These are phyloP conservation scores for Fusarium avenaceum DNA, from an alignment of 2,329 filamentous ascomycete species.

Conservation along the genomic window DNA sequence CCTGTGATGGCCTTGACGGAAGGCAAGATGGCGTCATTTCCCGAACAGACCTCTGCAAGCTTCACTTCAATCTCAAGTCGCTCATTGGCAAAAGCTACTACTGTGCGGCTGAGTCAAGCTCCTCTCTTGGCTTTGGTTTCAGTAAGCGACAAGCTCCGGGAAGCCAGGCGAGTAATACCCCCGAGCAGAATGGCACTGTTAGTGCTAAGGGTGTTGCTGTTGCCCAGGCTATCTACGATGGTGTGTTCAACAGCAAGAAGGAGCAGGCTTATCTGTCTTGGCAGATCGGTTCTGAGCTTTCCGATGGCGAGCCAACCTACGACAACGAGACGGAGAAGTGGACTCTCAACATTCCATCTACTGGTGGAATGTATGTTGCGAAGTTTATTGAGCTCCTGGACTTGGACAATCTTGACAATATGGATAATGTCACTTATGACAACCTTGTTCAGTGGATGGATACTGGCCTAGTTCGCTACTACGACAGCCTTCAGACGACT, in stretches of 20 bases:
- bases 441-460: conserved; percentile 5
- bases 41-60: conserved; percentile 14
- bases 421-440: conserved; percentile 7
- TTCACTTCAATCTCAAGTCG: conserved; percentile 18
- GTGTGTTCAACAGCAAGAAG: not conserved
- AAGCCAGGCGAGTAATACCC: not conserved
- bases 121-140: conserved; percentile 14
- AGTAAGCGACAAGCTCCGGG: conserved; percentile 11
- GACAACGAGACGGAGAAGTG: conserved; percentile 5
- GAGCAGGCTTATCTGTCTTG: conserved; percentile 10
- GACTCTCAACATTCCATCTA: conserved; percentile 3
- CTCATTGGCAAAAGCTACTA: conserved; percentile 2
- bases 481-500: conserved; percentile 12
- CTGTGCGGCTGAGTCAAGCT: conserved; percentile 12
- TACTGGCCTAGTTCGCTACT: not conserved
- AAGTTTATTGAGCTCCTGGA: conserved; percentile 11
- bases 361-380: conserved; percentile 12
- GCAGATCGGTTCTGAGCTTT: conserved; percentile 1
- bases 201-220: conserved; percentile 3
- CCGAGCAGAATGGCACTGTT: conserved; percentile 3
- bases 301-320: conserved; percentile 8
- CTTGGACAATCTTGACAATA: not conserved
- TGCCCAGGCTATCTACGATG: conserved; percentile 8
- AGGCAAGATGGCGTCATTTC: conserved; percentile 11
- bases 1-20: conserved; percentile 18